Conservation (phyloP, 176 grass and related monocot genomes). For the Puya raimondii region DNA sequence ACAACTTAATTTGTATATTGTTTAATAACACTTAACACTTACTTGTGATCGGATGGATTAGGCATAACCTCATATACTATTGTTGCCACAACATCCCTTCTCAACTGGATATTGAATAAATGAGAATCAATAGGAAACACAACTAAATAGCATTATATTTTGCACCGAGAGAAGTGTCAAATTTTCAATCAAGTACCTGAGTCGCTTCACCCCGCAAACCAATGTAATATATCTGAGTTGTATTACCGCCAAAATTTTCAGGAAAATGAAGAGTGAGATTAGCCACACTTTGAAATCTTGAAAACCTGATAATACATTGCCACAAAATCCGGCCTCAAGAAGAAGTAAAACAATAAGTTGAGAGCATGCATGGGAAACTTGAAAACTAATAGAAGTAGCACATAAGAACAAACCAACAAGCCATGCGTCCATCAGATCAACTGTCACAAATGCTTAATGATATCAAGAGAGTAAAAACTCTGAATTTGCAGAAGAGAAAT, state of each 20-base stretch:
- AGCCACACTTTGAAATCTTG: constrained; percentile 94
- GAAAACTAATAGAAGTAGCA: background rate
- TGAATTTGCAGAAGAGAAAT: too few species aligned
- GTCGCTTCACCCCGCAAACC: constrained; percentile 96
- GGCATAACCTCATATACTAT: constrained; percentile 96
- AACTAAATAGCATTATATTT: constrained; percentile 10
- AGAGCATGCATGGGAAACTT: background rate
- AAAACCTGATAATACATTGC: constrained; percentile 47
- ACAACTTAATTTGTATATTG: background rate
- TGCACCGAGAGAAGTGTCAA: background rate
- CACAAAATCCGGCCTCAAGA: background rate
- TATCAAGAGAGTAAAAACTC: too few species aligned
- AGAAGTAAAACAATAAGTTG: background rate
- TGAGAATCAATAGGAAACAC: constrained; percentile 21
- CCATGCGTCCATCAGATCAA: background rate
- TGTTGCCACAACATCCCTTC: constrained; percentile 96
- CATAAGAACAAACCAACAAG: background rate
- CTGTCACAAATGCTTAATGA: background rate
- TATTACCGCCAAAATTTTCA: constrained; percentile 92
- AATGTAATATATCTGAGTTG: constrained; percentile 92
- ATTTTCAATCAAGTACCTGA: constrained; percentile 36
- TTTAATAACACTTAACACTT: constrained; percentile 22
- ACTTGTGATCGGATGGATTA: constrained; percentile 98
- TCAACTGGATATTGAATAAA: constrained; percentile 49
- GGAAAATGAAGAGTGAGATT: constrained; percentile 96